Percentiles rank a stretch among this genome's conserved stretches.
Evolutionary conservation across 148 eudicot genomes (phyloP).

Genomic region (Suaeda aralocaspica): DNA sequence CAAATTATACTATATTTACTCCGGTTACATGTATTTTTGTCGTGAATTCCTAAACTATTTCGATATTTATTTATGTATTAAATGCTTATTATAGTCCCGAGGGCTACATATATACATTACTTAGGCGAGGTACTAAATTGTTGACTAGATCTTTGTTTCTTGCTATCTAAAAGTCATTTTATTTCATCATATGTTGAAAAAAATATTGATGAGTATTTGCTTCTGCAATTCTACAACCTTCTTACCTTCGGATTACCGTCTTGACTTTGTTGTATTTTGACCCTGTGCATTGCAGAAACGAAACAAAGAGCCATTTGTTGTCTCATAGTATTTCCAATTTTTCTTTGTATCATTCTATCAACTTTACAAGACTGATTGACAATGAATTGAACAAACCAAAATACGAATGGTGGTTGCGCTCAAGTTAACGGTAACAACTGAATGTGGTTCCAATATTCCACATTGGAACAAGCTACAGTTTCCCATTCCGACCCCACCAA

Average conservation of each 20-base stretch:
- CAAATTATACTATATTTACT: too few relatives aligned
- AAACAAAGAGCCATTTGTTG: slow-evolving; percentile 49
- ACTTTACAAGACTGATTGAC: slow-evolving; percentile 51
- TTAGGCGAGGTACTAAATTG: too few relatives aligned
- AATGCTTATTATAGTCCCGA: too few relatives aligned
- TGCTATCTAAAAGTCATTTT: not conserved
- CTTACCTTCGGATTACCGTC: not conserved
- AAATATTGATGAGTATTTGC: not conserved
- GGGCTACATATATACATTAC: too few relatives aligned
- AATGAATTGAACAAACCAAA: slow-evolving; percentile 45
- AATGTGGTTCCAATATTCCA: slow-evolving; percentile 79
- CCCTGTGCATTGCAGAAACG: slow-evolving; percentile 55
- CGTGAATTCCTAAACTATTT: too few relatives aligned
- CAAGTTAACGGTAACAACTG: slow-evolving; percentile 50
- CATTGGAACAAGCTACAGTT: slow-evolving; percentile 40
- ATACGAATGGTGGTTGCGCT: slow-evolving; percentile 66
- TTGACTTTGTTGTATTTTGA: not conserved
- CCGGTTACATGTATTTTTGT: too few relatives aligned
- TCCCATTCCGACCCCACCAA: slow-evolving; percentile 60
- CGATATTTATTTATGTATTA: too few relatives aligned
- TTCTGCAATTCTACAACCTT: not conserved
- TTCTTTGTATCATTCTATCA: slow-evolving; percentile 64
- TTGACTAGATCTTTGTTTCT: not conserved
- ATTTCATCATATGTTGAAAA: too few relatives aligned
- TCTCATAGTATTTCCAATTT: slow-evolving; percentile 59